Base-by-base conservation (phyloP, 805 yeast genomes). In the Lipomyces oligophaga region DNA sequence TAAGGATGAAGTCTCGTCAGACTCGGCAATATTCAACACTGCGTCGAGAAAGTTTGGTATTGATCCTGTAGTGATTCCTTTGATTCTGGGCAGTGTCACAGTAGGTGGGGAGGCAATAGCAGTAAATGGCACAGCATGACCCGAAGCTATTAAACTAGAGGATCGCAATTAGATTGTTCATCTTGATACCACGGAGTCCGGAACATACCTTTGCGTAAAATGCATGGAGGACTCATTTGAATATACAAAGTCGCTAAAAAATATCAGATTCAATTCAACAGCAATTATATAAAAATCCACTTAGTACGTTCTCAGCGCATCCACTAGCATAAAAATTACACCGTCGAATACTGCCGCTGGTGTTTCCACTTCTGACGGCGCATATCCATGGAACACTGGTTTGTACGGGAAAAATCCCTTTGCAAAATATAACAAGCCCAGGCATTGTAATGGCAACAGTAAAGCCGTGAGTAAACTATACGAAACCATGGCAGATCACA, bases 21-120 rank as follows among this genome's bases (percentile, higher is more conserved):
- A 93, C 57, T 93, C 97, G 1, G 96, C 95, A 24, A 93, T 85
- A 59, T 93, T 93, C 41, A 93, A 71, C 20, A 93, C 86, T 0
- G 97, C 97, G 67, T 93, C 98, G 39, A 93, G 71, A 59, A 93
- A 93, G 60, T 80, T 88, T 0, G 98, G 97, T 0, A 96, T 82
- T 0, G 96, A 84, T 0, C 98, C 98, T 0, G 97, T 87, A 0
- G 97, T 85, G 20, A 89, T 77, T 6, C 96, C 96, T 65, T 93
- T 93, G 41, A 93, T 70, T 49, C 98, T 75, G 0, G 98, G 98
- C 31, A 93, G 69, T 0, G 98, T 93, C 7, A 93, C 98, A 0
- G 98, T 93, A 2, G 98, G 98, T 1, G 98, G 97, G 54, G 85
- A 84, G 1, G 96, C 82, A 63, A 73, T 85, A 0, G 96, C 96